Conservation (phyloP, 129 eudicot species). For the Erigeron canadensis region DNA sequence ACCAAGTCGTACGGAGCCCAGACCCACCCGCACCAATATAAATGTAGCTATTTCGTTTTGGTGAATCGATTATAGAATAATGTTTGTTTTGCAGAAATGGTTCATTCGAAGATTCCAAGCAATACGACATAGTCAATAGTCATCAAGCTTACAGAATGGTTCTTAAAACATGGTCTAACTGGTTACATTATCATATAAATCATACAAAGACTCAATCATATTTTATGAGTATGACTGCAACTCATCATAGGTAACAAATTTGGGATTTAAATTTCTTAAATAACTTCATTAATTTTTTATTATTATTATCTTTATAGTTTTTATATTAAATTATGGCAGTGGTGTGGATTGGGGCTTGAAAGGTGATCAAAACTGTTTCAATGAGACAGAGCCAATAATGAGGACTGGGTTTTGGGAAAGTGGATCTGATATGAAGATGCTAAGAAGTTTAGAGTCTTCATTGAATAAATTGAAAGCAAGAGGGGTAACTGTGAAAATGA, state of each 20-base stretch:
- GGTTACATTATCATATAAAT: constrained; percentile 55
- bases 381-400: constrained; percentile 44
- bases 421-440: constrained; percentile 38
- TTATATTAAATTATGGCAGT: not conserved
- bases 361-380: constrained; percentile 29
- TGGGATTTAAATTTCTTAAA: not conserved
- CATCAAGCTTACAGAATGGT: constrained; percentile 53
- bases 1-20: too few relatives aligned
- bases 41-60: not conserved
- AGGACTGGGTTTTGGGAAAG: constrained; percentile 37
- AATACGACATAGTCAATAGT: constrained; percentile 46
- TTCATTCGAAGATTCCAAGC: constrained; percentile 25
- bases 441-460: constrained; percentile 32
- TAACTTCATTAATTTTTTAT: not conserved
- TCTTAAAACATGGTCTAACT: constrained; percentile 65
- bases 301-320: not conserved
- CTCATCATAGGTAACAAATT: constrained; percentile 30
- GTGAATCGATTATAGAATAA: not conserved
- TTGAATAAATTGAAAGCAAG: constrained; percentile 31
- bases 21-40: too few relatives aligned
- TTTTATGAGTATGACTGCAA: constrained; percentile 73
- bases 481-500: constrained; percentile 40
- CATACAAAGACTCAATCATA: constrained; percentile 50
- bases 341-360: constrained; percentile 44
- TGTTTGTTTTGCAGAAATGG: constrained; percentile 18